Evolutionary conservation across 805 yeast genomes (phyloP).

Genomic region (Candida jianshihensis): DNA sequence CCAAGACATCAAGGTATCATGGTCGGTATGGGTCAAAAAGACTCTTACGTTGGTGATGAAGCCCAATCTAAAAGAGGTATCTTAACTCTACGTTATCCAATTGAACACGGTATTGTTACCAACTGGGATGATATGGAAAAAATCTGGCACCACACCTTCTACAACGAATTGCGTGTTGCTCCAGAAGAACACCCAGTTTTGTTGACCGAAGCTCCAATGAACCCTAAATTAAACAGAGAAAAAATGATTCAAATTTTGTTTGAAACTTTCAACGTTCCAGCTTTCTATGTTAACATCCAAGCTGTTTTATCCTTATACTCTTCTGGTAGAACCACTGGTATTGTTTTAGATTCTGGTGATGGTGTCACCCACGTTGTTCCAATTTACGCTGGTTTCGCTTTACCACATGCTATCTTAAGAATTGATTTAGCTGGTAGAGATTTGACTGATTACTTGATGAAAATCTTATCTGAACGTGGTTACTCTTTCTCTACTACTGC

Average conservation of each 20-base stretch:
- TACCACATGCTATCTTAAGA: constrained; percentile 98
- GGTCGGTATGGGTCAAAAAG: constrained; percentile 99
- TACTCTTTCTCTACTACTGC: constrained; percentile 98
- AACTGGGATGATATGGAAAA: constrained; percentile 99
- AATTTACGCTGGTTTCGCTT: constrained; percentile 98
- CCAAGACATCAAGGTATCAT: constrained; percentile 99
- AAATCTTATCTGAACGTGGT: constrained; percentile 97
- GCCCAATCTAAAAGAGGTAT: constrained; percentile 99
- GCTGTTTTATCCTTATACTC: constrained; percentile 97
- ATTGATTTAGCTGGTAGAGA: constrained; percentile 99
- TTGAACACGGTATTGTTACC: constrained; percentile 99
- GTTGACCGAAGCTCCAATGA: constrained; percentile 99
- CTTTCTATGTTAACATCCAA: constrained; percentile 97
- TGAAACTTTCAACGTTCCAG: constrained; percentile 99
- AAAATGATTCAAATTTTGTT: constrained; percentile 99
- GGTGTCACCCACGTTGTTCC: constrained; percentile 99
- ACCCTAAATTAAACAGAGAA: constrained; percentile 99
- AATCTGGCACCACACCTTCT: constrained; percentile 99
- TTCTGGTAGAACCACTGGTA: constrained; percentile 99
- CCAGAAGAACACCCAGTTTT: constrained; percentile 99
- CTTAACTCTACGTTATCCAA: constrained; percentile 96
- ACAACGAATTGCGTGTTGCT: constrained; percentile 99
- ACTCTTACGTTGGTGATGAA: constrained; percentile 99
- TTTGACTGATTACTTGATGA: constrained; percentile 97
- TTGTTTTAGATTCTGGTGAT: constrained; percentile 98